Percentiles rank a stretch among this genome's conserved stretches.
These are phyloP conservation scores for Podosphaera fusca DNA, from an alignment of 2,329 filamentous ascomycete genomes.

Conservation along the genomic window DNA sequence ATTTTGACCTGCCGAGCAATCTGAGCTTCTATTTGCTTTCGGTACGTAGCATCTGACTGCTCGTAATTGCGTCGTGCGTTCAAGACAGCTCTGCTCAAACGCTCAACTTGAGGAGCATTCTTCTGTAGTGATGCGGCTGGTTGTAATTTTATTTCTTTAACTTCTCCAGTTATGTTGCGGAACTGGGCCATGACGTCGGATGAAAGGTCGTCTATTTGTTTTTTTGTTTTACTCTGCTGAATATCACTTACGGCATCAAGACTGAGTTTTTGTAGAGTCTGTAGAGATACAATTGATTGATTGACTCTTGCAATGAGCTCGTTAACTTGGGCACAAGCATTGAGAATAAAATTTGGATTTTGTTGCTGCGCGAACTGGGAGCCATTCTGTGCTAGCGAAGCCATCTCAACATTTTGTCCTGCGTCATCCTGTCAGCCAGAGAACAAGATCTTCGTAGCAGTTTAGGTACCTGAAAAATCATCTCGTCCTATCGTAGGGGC, in stretches of 20 bases:
- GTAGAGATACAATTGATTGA: slow-evolving; percentile 46
- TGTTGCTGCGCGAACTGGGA: slow-evolving; percentile 22
- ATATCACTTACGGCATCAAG: slow-evolving; percentile 43
- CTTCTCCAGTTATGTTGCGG: slow-evolving; percentile 52
- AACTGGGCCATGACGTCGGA: slow-evolving; percentile 67
- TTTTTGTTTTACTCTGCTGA: slow-evolving; percentile 27
- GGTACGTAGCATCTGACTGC: slow-evolving; percentile 55
- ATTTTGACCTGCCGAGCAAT: slow-evolving; percentile 81
- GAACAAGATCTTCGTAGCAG: neutral
- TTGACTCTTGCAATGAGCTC: slow-evolving; percentile 54
- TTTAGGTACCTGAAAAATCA: slow-evolving; percentile 18
- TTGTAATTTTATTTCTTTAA: slow-evolving; percentile 63
- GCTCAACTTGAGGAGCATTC: slow-evolving; percentile 61
- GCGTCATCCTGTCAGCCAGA: neutral
- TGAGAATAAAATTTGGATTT: slow-evolving; percentile 57
- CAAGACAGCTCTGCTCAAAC: slow-evolving; percentile 52
- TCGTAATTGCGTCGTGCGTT: slow-evolving; percentile 59
- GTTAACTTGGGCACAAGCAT: slow-evolving; percentile 66
- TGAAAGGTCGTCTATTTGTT: slow-evolving; percentile 49
- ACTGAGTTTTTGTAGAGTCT: slow-evolving; percentile 27
- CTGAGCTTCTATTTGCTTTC: slow-evolving; percentile 58
- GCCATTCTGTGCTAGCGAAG: slow-evolving; percentile 25
- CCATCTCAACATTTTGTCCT: slow-evolving; percentile 40
- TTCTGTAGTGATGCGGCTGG: slow-evolving; percentile 49
- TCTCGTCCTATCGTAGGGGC: slow-evolving; percentile 16